phyloP scores from a whole-genome alignment of 371 early-diverging fungal genomes.

The Nematocida minor region DNA sequence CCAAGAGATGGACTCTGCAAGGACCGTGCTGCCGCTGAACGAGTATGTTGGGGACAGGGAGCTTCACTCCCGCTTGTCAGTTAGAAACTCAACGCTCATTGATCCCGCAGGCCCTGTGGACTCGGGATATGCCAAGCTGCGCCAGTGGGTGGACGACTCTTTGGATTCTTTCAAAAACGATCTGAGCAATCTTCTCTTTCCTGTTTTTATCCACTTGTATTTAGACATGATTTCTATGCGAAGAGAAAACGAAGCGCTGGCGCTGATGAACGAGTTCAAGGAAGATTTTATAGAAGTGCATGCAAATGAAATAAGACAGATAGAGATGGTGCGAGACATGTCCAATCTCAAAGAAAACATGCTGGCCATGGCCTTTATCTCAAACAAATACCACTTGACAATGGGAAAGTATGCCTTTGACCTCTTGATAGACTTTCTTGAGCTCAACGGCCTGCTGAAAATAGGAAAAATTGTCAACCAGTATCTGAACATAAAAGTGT shows the following conservation, averaged over 20 bases:
- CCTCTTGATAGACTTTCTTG: conserved; percentile 79
- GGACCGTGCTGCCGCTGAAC: conserved; percentile 10
- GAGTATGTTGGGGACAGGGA: conserved; percentile 37
- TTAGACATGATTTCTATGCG: conserved; percentile 72
- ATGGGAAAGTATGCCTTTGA: conserved; percentile 83
- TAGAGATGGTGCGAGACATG: conserved; percentile 68
- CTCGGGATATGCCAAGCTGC: conserved; percentile 70
- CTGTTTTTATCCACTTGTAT: conserved; percentile 83
- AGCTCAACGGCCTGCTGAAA: conserved; percentile 77
- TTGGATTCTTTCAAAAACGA: conserved; percentile 73
- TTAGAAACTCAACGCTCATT: conserved; percentile 16
- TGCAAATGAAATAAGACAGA: conserved; percentile 66
- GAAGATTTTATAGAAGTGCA: conserved; percentile 73
- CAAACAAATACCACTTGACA: conserved; percentile 76
- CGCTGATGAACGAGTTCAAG: conserved; percentile 72
- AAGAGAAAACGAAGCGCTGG: conserved; percentile 66
- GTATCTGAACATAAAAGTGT: conserved; percentile 75
- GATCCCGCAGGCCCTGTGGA: conserved; percentile 30
- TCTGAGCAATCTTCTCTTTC: conserved; percentile 76
- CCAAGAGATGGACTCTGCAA: conserved; percentile 1
- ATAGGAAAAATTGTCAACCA: conserved; percentile 85
- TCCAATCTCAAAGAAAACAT: conserved; percentile 75
- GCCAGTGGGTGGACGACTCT: conserved; percentile 84
- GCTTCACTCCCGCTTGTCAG: conserved; percentile 25
- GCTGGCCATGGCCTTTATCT: conserved; percentile 72